Base-by-base conservation (phyloP, 1,284 basidiomycete genomes). In the Afroboletus lepidellus region DNA sequence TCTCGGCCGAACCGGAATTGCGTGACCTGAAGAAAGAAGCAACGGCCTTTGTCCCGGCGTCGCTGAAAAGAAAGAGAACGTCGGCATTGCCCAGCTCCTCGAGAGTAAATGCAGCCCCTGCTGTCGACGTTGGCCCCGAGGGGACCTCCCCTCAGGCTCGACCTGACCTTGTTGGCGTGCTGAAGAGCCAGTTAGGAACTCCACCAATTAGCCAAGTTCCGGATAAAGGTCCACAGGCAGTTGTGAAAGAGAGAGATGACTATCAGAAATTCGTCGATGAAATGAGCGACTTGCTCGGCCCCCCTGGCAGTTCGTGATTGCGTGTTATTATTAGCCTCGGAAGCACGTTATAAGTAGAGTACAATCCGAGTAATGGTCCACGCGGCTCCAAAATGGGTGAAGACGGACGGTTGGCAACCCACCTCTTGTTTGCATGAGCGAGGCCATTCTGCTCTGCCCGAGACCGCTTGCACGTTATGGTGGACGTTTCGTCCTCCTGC, bases 11-110 rank as follows among this genome's bases (percentile, higher is more conserved):
- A 44, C 92, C 94, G 2, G 78, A 92, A 63, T 70, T 98, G 41
- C 87, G 94, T 21, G 91, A 98, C 68, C 77, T 97, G 58, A 92
- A 93, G 73, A 94, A 92, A 69, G 94, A 98, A 67, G 85, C 88
- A 8, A 94, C 92, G 0, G 83, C 90, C 0, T 97, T 98, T 63
- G 83, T 96, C 2, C 94, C 94, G 6, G 66, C 80, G 6, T 72
- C 84, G 4, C 65, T 90, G 47, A 86, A 85, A 63, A 78, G 84
- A 41, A 89, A 83, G 70, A 86, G 77, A 58, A 68, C 72, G 13
- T 66, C 68, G 12, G 66, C 61, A 9, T 59, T 62, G 23, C 56
- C 66, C 5, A 41, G 69, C 23, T 63, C 74, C 11, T 65, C 77
- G 1, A 79, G 75, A 57, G 62, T 89, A 37, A 83, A 89, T 58